phyloP scores from a whole-genome alignment of 768 basidiomycete genomes.

The Panus rudis region DNA sequence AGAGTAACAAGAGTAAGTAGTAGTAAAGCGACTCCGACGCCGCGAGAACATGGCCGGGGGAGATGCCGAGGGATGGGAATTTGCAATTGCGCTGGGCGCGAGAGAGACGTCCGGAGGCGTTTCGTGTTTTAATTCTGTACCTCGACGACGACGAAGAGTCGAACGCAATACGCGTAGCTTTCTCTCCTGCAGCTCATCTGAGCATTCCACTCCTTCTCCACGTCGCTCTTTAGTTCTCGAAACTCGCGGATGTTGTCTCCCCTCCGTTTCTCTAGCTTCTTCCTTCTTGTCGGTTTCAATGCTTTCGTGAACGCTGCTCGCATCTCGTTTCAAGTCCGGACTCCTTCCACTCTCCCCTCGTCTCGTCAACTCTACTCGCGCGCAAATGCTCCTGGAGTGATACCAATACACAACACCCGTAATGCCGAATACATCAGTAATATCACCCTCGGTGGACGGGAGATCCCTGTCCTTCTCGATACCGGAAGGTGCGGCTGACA shows the following conservation, averaged over 20 bases:
- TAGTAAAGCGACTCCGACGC: too few species aligned
- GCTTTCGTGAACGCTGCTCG: neutral
- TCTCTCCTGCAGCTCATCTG: neutral
- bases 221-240: neutral
- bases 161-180: too few species aligned
- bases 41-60: too few species aligned
- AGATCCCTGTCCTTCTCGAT: conserved; percentile 59
- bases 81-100: too few species aligned
- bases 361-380: neutral
- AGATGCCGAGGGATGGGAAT: too few species aligned
- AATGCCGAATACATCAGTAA: conserved; percentile 72
- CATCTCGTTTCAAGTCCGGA: neutral
- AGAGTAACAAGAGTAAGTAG: too few species aligned
- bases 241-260: neutral
- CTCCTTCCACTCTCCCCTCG: neutral
- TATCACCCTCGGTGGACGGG: conserved; percentile 55
- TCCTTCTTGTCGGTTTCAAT: neutral
- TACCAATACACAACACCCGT: conserved; percentile 54
- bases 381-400: neutral
- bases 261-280: neutral
- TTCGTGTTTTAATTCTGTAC: too few species aligned
- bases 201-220: neutral
- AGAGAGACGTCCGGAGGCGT: too few species aligned
- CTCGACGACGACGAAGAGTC: neutral
- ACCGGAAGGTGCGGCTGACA: conserved; percentile 58